These are phyloP conservation scores for Rhizopogon vesiculosus DNA, from an alignment of 768 basidiomycete genomes.

Conservation along the genomic window DNA sequence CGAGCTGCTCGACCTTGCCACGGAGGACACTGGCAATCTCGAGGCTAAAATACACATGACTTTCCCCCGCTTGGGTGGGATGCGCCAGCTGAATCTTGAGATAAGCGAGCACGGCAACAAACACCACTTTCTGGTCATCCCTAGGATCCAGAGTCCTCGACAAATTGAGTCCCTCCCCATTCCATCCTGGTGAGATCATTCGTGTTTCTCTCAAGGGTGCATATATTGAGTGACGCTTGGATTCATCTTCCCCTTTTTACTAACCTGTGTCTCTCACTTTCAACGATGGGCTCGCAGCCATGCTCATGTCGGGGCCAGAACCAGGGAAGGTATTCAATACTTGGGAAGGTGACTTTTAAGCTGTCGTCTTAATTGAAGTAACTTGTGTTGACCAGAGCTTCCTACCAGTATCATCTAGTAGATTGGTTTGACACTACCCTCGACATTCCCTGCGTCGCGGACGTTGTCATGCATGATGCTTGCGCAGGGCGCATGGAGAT, in stretches of 20 bases:
- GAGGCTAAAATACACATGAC: conserved; percentile 38
- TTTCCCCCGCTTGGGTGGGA: conserved; percentile 30
- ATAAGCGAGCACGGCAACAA: conserved; percentile 7
- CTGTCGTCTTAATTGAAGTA: not conserved
- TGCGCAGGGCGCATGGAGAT: not conserved
- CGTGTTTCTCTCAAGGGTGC: conserved; percentile 44
- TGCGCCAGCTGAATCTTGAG: conserved; percentile 28
- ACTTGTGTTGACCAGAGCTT: not conserved
- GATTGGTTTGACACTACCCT: conserved; percentile 20
- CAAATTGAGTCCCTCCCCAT: conserved; percentile 31
- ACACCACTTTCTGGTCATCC: conserved; percentile 35
- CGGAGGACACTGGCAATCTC: conserved; percentile 34
- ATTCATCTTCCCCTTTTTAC: conserved; percentile 22
- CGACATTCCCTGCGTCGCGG: conserved; percentile 8
- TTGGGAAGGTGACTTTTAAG: conserved; percentile 31
- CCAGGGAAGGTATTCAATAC: conserved; percentile 32
- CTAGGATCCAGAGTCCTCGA: conserved; percentile 28
- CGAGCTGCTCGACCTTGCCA: conserved; percentile 27
- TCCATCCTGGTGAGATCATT: conserved; percentile 39
- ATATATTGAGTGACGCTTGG: conserved; percentile 23
- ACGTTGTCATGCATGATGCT: conserved; percentile 6
- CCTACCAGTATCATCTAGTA: conserved; percentile 8
- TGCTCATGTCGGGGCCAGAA: conserved; percentile 27
- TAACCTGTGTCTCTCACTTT: conserved; percentile 41
- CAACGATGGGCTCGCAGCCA: conserved; percentile 36